Evolutionary conservation across 2,329 filamentous ascomycete species (phyloP), one percentile per base, ranked within the genome.

Genomic region (Parastagonospora nodorum): DNA sequence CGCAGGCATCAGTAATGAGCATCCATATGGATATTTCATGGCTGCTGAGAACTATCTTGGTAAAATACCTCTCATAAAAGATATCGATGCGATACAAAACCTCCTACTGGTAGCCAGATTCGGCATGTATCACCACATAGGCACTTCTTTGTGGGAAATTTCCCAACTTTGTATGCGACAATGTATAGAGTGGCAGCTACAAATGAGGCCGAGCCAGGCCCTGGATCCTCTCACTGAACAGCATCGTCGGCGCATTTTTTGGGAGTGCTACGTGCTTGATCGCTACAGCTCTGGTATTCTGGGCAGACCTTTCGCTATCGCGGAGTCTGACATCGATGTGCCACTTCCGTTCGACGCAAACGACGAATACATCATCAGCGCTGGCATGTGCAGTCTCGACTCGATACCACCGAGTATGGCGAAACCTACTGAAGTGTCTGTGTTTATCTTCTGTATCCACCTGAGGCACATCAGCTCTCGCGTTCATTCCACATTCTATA

Each of bases 211-310:
- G 7, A 30, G 42, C 2, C 42, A 43, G 2, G 27, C 30, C 2
- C 42, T 52, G 0, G 47, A 54, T 3, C 57, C 66, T 0, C 30
- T 76, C 5, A 54, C 71, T 9, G 71, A 75, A 28, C 75, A 78
- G 38, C 63, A 74, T 11, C 66, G 63, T 30, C 67, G 75, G 1
- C 61, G 76, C 1, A 69, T 78, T 0, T 80, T 79, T 53, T 78
- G 77, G 77, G 67, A 76, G 33, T 76, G 73, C 53, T 79, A 78
- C 44, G 66, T 77, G n/a, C 72, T 78, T 11, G 76, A 78, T 48
- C 63, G 76, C 14, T 78, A 79, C 37, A 78, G 73, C 50, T 78
- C 77, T 1, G 71, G 69, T 0, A 75, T 74, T 1, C 60, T 79
- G 0, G 72, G 70, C 30, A 72, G 77, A 2, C 76, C 76, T 0